Base-by-base conservation (phyloP, 2,329 filamentous ascomycete species). In the Arthrobotrys conoides region DNA sequence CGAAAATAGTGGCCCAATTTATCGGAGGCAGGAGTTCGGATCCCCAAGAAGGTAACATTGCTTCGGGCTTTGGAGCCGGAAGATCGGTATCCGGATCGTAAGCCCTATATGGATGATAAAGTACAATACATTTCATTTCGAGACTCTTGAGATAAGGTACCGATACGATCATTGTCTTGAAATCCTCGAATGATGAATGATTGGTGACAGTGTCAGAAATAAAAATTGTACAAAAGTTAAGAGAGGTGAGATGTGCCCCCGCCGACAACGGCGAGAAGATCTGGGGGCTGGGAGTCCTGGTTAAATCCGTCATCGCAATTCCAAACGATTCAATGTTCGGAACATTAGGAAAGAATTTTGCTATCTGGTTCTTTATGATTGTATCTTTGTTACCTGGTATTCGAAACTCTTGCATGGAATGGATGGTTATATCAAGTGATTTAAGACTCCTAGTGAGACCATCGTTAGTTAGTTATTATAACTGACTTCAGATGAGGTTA, bases 131-230 rank as follows among this genome's bases (percentile, higher is more conserved):
- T 3, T 49, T 44, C 1, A 75, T 22, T 0, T 33, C 63, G 16
- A 75, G 41, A 18, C n/a, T 44, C n/a, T 30, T 63, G 6, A 75
- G 30, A n/a, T 55, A 55, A 24, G 71, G 71, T 6, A 16, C 3
- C 6, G 44, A 63, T 16, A 41, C 24, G 5, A 75, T 18, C 30
- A 68, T 48, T 38, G 30, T 12, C 10, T 44, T 44, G 16, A 61
- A 61, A 44, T 61, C 57, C 6, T 16, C 57, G 14, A n/a, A n/a
- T n/a, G 5, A 12, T 22, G 48, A 5, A 16, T 5, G 6, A 24
- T 51, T 3, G 22, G 6, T n/a, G 38, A 12, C 16, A 16, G 12
- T 4, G 38, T 36, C 24, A 3, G 55, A 9, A 16, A 61, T 22
- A 33, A 61, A 61, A 27, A 61, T 44, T 12, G 33, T 61, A 27